Evolutionary conservation across 306 rosid species (phyloP), one percentile per base, ranked within the genome.

Genomic region (Echinosophora koreensis): DNA sequence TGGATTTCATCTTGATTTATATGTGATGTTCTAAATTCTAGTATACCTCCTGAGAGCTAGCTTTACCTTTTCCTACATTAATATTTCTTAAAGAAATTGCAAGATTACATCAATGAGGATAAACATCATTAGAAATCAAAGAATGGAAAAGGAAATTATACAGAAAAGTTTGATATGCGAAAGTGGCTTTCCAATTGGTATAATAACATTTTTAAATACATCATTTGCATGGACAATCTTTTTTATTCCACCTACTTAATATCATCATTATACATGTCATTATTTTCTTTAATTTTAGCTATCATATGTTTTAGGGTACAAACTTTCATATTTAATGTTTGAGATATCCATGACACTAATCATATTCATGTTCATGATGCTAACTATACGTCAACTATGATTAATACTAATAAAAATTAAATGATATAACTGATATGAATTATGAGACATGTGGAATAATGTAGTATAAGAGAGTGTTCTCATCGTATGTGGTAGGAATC

Each of bases 401-500:
- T 41, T 65, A 17, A 7, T 11, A 47, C 32, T 8, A 54, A 52
- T 27, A 52, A 54, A 16, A 17, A 5, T 54, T 3, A 54, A 56
- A 54, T 56, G 44, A n/a, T 18, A 55, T 35, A 22, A 5, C 13
- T 3, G 42, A 51, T 35, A 62, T 38, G 1, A 37, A 5, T 37
- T 5, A 37, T 63, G 60, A 5, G 13, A 56, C 60, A 47, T 32
- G 18, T 44, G 3, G 41, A 41, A 28, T 73, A 8, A 12, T 41
- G 47, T n/a, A 54, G 39, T 54, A 28, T 27, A 42, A 13, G 39
- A 56, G 57, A 74, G 49, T 55, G 18, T 66, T 66, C 35, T 65
- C 47, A 66, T 4, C 5, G 27, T 17, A 52, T 74, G n/a, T 39
- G 38, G 66, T 56, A 35, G 79, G 52, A 75, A 62, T 4, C 13